Percentiles rank a stretch among this genome's conserved stretches.
These are phyloP conservation scores for Murraya paniculata DNA, from an alignment of 345 rosid species.

Conservation along the genomic window DNA sequence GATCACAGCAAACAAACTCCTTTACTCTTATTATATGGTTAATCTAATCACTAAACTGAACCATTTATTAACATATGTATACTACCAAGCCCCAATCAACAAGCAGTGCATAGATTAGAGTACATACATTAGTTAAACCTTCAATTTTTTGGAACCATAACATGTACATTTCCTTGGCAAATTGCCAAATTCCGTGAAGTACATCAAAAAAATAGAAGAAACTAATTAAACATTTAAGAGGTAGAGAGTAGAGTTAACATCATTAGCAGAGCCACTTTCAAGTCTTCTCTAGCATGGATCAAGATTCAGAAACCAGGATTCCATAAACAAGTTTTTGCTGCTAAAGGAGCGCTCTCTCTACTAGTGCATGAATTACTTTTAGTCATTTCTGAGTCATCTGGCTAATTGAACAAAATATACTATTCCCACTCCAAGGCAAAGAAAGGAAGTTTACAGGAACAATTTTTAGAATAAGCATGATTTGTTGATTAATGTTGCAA, in stretches of 20 bases:
- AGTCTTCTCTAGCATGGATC: neutral
- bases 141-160: neutral
- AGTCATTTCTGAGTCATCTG: neutral
- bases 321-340: neutral
- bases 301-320: neutral
- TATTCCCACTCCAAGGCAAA: neutral
- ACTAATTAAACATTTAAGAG: neutral
- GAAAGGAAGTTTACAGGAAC: neutral
- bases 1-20: neutral
- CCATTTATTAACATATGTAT: neutral
- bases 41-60: neutral
- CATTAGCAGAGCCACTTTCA: neutral
- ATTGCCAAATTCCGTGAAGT: neutral
- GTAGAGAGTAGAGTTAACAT: neutral
- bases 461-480: neutral
- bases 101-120: neutral
- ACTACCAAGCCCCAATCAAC: neutral
- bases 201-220: too few species aligned
- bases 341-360: neutral
- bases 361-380: neutral
- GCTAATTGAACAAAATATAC: neutral
- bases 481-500: neutral
- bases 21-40: neutral
- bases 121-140: neutral
- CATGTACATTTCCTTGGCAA: neutral